Conservation (phyloP, 352 stramenopile genomes). For the Pythium folliculosum region DNA sequence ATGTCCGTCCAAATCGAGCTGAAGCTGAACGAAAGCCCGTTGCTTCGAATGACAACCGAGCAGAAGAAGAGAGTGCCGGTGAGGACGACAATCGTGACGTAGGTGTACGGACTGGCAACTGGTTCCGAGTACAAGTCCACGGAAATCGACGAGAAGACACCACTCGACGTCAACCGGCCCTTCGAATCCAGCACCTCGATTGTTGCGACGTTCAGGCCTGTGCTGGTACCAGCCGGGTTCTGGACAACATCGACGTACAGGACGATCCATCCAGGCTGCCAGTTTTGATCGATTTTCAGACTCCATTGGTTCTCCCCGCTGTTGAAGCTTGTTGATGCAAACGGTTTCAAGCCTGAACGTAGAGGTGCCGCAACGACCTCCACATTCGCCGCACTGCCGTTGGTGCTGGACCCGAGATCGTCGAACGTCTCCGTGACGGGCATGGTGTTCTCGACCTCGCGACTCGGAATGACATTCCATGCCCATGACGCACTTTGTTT, state of each 20-base stretch:
- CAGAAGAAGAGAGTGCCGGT: slow-evolving; percentile 82
- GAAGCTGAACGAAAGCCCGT: slow-evolving; percentile 80
- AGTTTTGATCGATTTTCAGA: slow-evolving; percentile 50
- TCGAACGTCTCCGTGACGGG: not conserved
- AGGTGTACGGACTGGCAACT: slow-evolving; percentile 85
- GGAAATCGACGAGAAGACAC: slow-evolving; percentile 72
- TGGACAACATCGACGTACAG: slow-evolving; percentile 70
- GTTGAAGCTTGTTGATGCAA: slow-evolving; percentile 26
- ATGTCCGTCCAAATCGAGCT: slow-evolving; percentile 88
- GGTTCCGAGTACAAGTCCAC: slow-evolving; percentile 63
- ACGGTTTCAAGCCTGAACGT: slow-evolving; percentile 10
- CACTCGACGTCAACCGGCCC: slow-evolving; percentile 56
- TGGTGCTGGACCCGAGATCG: not conserved
- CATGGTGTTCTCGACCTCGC: not conserved
- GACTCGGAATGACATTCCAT: slow-evolving; percentile 40
- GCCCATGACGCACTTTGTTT: slow-evolving; percentile 47
- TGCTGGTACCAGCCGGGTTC: slow-evolving; percentile 71
- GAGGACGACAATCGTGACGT: slow-evolving; percentile 87
- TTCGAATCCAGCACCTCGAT: slow-evolving; percentile 58
- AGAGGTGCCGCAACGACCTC: slow-evolving; percentile 8
- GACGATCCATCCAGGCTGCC: slow-evolving; percentile 70
- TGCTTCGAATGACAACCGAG: slow-evolving; percentile 78
- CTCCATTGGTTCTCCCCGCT: slow-evolving; percentile 51
- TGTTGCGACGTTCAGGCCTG: slow-evolving; percentile 60
- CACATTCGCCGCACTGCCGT: not conserved